Conservation (phyloP, 257 asterid species). For the Solanum boliviense region DNA sequence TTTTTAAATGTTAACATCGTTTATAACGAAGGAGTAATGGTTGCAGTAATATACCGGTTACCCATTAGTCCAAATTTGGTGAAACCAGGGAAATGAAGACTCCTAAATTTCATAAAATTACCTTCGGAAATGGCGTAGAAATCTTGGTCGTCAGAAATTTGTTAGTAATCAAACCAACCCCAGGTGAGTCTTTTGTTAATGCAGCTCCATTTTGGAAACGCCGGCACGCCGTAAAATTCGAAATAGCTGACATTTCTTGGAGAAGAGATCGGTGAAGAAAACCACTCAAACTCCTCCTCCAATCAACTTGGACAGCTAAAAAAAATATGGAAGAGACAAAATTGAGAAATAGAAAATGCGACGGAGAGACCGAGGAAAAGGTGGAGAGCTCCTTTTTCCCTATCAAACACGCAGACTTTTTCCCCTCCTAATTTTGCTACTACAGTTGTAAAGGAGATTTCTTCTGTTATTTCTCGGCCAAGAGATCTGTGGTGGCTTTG, state of each 20-base stretch:
- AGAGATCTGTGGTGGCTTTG: background rate
- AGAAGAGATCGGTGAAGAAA: background rate
- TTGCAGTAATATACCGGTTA: background rate
- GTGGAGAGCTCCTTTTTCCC: background rate
- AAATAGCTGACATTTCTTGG: constrained; percentile 34
- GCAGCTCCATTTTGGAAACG: constrained; percentile 31
- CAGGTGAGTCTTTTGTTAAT: constrained; percentile 14
- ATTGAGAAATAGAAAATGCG: background rate
- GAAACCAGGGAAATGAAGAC: background rate
- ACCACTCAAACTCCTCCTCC: background rate
- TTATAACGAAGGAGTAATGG: background rate
- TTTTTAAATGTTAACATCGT: background rate
- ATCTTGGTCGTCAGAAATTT: constrained; percentile 4
- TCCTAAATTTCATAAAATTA: background rate
- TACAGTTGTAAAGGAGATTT: background rate
- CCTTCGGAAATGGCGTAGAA: constrained; percentile 21
- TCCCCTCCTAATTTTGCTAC: background rate
- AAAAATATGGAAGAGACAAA: background rate
- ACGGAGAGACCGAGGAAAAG: background rate
- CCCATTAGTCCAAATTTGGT: background rate
- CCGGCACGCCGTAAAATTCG: constrained; percentile 29
- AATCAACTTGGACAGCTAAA: background rate
- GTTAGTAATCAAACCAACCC: constrained; percentile 3
- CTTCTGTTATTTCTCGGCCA: background rate
- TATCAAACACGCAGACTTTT: background rate